Evolutionary conservation across 1,284 basidiomycete genomes (phyloP).

Genomic region (Wallemia mellicola): DNA sequence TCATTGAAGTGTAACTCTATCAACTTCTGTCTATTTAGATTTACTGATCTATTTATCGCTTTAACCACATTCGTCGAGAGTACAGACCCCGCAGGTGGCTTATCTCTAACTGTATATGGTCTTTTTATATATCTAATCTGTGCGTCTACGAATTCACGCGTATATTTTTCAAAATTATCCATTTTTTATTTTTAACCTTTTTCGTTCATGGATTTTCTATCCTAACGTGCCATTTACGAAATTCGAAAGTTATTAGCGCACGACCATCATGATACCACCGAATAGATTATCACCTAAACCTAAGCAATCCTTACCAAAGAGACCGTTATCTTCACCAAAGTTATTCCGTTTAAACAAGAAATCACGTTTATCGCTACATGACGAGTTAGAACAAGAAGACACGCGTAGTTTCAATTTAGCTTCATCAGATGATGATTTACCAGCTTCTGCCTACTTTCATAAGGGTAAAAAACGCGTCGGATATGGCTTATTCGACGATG

Average conservation of each 20-base stretch:
- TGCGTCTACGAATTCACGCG: neutral
- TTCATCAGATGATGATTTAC: neutral
- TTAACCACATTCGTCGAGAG: neutral
- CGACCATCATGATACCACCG: too few species aligned
- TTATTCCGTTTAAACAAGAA: too few species aligned
- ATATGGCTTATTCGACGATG: neutral
- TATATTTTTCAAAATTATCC: neutral
- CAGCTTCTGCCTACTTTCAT: neutral
- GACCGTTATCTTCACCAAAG: too few species aligned
- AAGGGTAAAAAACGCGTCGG: neutral
- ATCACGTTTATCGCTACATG: neutral
- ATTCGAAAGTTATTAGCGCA: too few species aligned
- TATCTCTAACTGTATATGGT: neutral
- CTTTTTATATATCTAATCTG: neutral
- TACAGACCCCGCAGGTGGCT: neutral
- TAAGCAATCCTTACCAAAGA: too few species aligned
- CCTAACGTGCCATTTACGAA: too few species aligned
- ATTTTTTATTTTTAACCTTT: neutral
- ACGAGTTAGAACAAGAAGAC: neutral
- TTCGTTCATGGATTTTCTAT: too few species aligned
- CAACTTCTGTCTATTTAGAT: neutral
- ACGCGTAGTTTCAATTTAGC: neutral
- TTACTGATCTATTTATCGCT: neutral
- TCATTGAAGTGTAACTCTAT: neutral
- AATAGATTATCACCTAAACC: too few species aligned